Evolutionary conservation across 345 rosid species (phyloP).

Genomic region (Xanthoceras sorbifolium): DNA sequence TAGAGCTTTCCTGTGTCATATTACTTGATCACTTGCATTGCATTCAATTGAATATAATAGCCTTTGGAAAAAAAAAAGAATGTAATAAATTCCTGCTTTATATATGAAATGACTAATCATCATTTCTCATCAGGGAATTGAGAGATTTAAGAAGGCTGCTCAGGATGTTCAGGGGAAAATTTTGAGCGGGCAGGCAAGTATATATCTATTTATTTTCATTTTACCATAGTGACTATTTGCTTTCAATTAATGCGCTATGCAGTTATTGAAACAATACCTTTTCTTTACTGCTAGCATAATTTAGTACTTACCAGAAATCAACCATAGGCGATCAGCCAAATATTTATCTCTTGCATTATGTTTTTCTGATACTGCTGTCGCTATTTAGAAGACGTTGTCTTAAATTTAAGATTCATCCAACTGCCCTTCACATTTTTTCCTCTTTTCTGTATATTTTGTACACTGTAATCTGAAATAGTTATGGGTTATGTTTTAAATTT

Average conservation of each 20-base stretch:
- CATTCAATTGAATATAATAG: neutral
- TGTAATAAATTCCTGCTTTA: neutral
- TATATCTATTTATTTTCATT: conserved; percentile 9
- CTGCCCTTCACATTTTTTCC: neutral
- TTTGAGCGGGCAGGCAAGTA: conserved; percentile 75
- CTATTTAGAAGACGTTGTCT: neutral
- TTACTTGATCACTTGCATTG: neutral
- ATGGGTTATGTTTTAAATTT: neutral
- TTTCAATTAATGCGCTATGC: neutral
- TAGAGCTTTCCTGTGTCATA: neutral
- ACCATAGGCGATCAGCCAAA: neutral
- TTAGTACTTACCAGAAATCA: neutral
- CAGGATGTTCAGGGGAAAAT: conserved; percentile 73
- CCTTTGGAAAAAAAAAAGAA: no score
- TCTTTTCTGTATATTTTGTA: neutral
- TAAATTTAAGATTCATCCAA: neutral
- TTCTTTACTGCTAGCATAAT: conserved; percentile 11
- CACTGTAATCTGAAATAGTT: neutral
- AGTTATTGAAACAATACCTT: neutral
- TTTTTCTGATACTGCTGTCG: neutral
- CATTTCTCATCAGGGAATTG: conserved; percentile 69
- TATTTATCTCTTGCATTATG: neutral
- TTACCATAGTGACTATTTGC: neutral
- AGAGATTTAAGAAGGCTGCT: conserved; percentile 88
- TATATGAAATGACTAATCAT: conserved; percentile 15